phyloP scores from a whole-genome alignment of 441 rosid genomes.

The Syzygium malaccense region DNA sequence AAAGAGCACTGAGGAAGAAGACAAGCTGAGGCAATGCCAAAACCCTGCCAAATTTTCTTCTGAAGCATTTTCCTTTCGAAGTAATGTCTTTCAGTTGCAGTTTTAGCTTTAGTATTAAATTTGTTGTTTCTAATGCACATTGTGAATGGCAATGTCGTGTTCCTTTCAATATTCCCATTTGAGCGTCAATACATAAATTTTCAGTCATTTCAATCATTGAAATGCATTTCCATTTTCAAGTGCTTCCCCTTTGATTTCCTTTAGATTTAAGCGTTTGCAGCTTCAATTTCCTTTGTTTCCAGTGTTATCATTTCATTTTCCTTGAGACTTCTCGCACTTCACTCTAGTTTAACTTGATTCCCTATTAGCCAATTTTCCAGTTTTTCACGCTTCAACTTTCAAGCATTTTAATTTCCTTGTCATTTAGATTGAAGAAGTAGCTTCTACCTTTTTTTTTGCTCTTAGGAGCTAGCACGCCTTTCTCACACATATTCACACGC shows the following conservation, averaged over 20 bases:
- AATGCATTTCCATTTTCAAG: background rate
- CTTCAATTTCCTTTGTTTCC: background rate
- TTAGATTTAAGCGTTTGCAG: background rate
- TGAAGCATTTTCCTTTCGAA: background rate
- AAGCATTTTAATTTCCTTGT: background rate
- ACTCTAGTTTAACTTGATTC: background rate
- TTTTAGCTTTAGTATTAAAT: background rate
- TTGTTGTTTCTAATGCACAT: background rate
- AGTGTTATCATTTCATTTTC: background rate
- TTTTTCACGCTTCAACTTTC: background rate
- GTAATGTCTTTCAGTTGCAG: background rate
- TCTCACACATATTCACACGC: background rate
- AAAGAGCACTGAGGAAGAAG: background rate
- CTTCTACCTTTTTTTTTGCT: background rate
- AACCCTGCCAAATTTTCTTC: background rate
- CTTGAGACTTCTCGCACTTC: background rate
- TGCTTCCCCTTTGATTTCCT: background rate
- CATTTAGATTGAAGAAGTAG: background rate
- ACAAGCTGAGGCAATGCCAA: background rate
- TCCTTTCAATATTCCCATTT: background rate
- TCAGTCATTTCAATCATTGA: background rate
- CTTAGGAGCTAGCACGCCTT: no score
- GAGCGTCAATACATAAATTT: background rate
- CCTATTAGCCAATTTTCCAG: accelerated
- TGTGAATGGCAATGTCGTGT: background rate